A percentile compares a stretch with the other conserved stretches of the same genome.
These are phyloP conservation scores for Pugionium dolabratum DNA, from an alignment of 345 rosid genomes.

Conservation along the genomic window DNA sequence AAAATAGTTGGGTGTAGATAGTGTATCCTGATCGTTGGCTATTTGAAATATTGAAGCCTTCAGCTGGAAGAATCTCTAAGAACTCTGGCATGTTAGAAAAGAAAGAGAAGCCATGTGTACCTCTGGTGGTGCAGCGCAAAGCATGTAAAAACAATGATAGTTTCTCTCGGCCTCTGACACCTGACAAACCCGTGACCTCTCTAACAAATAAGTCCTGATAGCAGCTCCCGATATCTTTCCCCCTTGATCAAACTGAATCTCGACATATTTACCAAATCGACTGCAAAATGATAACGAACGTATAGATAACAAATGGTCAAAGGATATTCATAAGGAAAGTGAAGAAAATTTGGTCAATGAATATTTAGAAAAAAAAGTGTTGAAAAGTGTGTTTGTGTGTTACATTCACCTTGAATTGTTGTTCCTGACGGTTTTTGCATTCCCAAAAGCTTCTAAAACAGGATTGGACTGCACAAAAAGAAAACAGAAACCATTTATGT, in stretches of 20 bases:
- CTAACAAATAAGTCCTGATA: conserved; percentile 89
- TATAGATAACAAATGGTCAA: conserved; percentile 19
- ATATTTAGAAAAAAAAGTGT: conserved; percentile 2
- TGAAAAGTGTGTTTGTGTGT: neutral
- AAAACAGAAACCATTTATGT: conserved; percentile 26
- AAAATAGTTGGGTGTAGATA: conserved; percentile 9
- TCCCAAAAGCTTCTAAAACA: conserved; percentile 98
- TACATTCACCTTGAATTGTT: conserved; percentile 83
- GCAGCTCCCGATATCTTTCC: conserved; percentile 99
- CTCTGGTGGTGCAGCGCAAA: conserved; percentile 91
- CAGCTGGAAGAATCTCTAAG: neutral
- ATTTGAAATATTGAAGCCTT: neutral
- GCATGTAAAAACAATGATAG: conserved; percentile 98
- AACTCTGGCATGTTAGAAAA: conserved; percentile 19
- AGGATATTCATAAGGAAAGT: neutral
- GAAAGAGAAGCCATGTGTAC: conserved; percentile 42
- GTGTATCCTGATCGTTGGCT: conserved; percentile 1
- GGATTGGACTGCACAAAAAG: conserved; percentile 83
- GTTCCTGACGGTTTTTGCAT: conserved; percentile 95
- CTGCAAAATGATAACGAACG: conserved; percentile 48
- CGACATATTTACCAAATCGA: conserved; percentile 99
- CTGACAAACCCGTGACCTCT: conserved; percentile 97
- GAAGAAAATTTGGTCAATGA: neutral
- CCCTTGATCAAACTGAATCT: conserved; percentile 81
- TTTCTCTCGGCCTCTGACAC: conserved; percentile 96